Evolutionary conservation across 257 asterid genomes (phyloP), one percentile per base, ranked within the genome.

Genomic region (Leptodermis oblonga): DNA sequence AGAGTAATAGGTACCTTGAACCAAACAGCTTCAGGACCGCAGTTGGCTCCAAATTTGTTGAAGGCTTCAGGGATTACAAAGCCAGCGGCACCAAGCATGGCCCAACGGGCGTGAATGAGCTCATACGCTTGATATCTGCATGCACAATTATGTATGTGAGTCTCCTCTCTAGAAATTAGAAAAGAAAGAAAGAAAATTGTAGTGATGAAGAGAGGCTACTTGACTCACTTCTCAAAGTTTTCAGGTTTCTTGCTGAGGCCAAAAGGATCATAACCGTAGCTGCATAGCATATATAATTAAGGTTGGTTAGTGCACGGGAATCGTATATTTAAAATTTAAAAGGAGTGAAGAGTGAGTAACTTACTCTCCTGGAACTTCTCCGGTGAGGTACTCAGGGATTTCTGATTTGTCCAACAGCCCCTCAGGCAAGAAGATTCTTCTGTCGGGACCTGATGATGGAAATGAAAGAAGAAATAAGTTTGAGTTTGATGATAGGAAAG

Each of bases 21-120:
- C 97, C 97, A 93, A 72, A 93, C 98, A 60, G 97, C 98, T 77
- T 90, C 97, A n/a, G 97, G 97, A 59, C 98, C 98, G 72, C 97
- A 93, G 79, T 76, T 73, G 34, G 98, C 98, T 70, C 97, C 98
- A 28, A 80, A 93, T 73, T 90, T 93, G 94, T 93, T 90, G 82
- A 90, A 93, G 70, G 98, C 98, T 79, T 93, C 98, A 1, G 98
- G 98, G 75, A 93, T 93, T 70, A 93, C 59, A 20, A 80, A 87
- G 23, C 97, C 98, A 54, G 98, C 98, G 0, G 98, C 98, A 42
- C 98, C 98, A n/a, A 93, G 97, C 98, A 90, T 93, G 64, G 97
- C 98, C 98, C 98, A 90, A 69, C 98, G 81, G 26, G 90, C 96
- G 71, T 90, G 98, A 68, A 93, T 93, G 52, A 90, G 83, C 85